Percentiles rank a stretch among this genome's conserved stretches.
phyloP scores from a whole-genome alignment of 495 filamentous ascomycete genomes.

The Parmelia sp. region DNA sequence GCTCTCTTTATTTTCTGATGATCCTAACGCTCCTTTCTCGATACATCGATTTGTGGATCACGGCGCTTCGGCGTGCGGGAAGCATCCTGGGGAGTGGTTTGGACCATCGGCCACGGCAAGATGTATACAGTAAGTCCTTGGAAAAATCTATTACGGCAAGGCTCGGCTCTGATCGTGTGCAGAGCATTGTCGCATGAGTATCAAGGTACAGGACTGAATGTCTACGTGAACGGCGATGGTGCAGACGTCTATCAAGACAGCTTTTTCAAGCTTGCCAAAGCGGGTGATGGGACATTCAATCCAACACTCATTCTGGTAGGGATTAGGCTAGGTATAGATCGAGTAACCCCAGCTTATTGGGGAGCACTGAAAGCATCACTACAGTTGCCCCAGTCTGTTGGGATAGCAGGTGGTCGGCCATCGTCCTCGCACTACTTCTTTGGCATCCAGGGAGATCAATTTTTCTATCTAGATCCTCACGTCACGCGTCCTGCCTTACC shows the following conservation, averaged over 20 bases:
- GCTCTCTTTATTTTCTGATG: slow-evolving; percentile 83
- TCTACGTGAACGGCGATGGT: slow-evolving; percentile 86
- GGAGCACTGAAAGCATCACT: slow-evolving; percentile 75
- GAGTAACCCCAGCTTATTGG: slow-evolving; percentile 88
- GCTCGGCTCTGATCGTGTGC: slow-evolving; percentile 27
- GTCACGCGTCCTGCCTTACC: slow-evolving; percentile 63
- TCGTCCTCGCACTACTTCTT: slow-evolving; percentile 96
- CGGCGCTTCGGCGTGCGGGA: slow-evolving; percentile 82
- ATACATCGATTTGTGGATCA: slow-evolving; percentile 91
- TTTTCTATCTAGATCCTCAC: slow-evolving; percentile 97
- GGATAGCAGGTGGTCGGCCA: slow-evolving; percentile 91
- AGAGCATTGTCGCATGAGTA: slow-evolving; percentile 67
- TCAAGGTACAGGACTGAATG: slow-evolving; percentile 52
- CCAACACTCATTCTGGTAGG: slow-evolving; percentile 88
- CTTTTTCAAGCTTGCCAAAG: slow-evolving; percentile 66
- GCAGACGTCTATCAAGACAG: slow-evolving; percentile 88
- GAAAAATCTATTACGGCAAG: background rate
- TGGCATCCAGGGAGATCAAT: slow-evolving; percentile 77
- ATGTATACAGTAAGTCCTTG: slow-evolving; percentile 80
- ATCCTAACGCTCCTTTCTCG: slow-evolving; percentile 79
- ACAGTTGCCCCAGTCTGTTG: slow-evolving; percentile 82
- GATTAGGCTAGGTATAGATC: slow-evolving; percentile 84
- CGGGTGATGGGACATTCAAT: slow-evolving; percentile 56
- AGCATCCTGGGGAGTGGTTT: slow-evolving; percentile 97
- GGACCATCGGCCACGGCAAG: slow-evolving; percentile 95